A percentile compares a stretch with the other conserved stretches of the same genome.
These are phyloP conservation scores for Backusella australiensis DNA, from an alignment of 192 early-diverging fungal genomes.

Conservation along the genomic window DNA sequence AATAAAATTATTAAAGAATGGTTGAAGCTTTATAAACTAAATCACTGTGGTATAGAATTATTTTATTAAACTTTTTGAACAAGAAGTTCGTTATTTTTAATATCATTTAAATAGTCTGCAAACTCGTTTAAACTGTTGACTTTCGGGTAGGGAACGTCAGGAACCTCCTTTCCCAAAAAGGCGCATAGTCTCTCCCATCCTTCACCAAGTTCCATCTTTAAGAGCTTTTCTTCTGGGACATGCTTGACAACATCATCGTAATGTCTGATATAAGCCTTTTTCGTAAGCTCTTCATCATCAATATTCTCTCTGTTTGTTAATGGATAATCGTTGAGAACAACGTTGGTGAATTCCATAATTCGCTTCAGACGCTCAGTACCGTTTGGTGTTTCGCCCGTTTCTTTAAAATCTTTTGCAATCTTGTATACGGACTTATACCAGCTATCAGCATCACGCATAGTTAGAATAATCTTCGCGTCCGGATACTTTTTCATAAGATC, in stretches of 20 bases:
- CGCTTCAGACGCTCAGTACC: neutral
- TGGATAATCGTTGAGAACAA: neutral
- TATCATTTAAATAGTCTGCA: neutral
- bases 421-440: slow-evolving; percentile 18
- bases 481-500: slow-evolving; percentile 21
- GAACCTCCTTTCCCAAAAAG: neutral
- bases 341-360: neutral
- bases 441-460: slow-evolving; percentile 10
- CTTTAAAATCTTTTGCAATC: neutral
- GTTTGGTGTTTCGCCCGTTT: neutral
- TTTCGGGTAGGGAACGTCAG: neutral
- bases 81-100: neutral
- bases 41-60: neutral
- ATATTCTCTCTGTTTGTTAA: neutral
- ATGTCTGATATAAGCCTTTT: neutral
- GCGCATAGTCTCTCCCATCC: slow-evolving; percentile 1
- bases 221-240: neutral
- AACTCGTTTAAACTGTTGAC: neutral
- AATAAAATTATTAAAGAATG: neutral
- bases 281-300: neutral
- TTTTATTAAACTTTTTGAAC: neutral
- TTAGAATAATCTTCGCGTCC: slow-evolving; percentile 19
- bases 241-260: neutral
- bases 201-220: neutral
- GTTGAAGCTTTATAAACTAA: neutral